Base-by-base conservation (phyloP, 2,329 filamentous ascomycete genomes). In the Xylariales sp. region DNA sequence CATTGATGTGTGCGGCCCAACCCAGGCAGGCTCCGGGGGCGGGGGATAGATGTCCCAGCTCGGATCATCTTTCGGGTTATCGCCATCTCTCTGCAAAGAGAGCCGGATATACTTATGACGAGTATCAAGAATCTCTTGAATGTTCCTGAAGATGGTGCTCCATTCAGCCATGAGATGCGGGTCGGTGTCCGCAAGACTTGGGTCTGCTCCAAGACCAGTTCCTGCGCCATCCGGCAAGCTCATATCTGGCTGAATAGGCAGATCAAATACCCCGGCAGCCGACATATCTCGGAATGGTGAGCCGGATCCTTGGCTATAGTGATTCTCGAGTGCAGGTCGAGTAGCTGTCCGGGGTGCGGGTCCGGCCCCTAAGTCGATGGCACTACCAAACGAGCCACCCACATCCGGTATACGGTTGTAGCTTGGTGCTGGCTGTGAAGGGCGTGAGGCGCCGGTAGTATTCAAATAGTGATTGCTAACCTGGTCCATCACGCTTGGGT, bases 11-110 rank as follows among this genome's bases (percentile, higher is more conserved):
- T 79, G 42, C 14, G 54, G 42, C 18, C 48, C 79, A 42, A 82
- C 75, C 91, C 93, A 97, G 3, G 88, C 87, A 13, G 93, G 93
- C 53, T 94, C 87, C 5, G 91, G 93, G 5, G 90, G 90, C 12
- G 87, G 81, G 8, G 93, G 93, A 53, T 97, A 97, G 30, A 98
- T 88, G 38, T 76, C 74, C 91, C 91, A 98, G 34, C 72, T 76
- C 1, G 82, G 74, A 14, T 85, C 78, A 57, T 97, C 89, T 52
- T 88, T 88, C 1, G 93, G 93, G 50, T 97, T 96, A 56, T 95
- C 88, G 11, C 78, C 75, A 6, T 83, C 75, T 8, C 85, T 77
- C 56, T 98, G 93, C 15, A 90, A 69, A 0, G 93, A 97, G 13
- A 96, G 64, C 2, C 78, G 70, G 37, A 97, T 87, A 62, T 97